Evolutionary conservation across 2,329 filamentous ascomycete genomes (phyloP).

Genomic region (Calonectria fujianensis): DNA sequence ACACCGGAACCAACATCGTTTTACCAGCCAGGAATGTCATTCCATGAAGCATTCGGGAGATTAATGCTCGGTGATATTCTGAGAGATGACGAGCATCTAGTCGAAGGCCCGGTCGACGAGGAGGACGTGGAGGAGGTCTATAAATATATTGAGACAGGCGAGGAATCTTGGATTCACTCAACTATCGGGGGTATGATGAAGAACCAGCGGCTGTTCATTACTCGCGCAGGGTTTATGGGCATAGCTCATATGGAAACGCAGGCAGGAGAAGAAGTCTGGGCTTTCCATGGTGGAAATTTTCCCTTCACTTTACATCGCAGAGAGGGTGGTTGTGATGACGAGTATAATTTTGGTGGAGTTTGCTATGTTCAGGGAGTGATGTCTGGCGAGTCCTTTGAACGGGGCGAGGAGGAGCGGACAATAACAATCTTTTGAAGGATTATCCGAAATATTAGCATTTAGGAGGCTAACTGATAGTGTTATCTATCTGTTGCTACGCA

Average conservation of each 20-base stretch:
- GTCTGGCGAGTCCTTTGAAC: slow-evolving; percentile 33
- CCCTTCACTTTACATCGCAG: slow-evolving; percentile 32
- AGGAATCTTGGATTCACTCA: background rate
- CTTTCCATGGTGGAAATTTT: slow-evolving; percentile 33
- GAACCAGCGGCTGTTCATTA: slow-evolving; percentile 37
- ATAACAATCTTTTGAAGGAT: slow-evolving; percentile 15
- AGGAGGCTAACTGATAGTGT: too few species aligned
- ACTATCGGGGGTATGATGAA: slow-evolving; percentile 31
- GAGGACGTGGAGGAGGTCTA: slow-evolving; percentile 28
- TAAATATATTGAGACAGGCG: slow-evolving; percentile 30
- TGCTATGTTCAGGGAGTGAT: slow-evolving; percentile 44
- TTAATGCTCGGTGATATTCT: slow-evolving; percentile 32
- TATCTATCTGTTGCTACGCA: too few species aligned
- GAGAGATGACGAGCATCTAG: slow-evolving; percentile 11
- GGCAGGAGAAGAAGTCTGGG: slow-evolving; percentile 38
- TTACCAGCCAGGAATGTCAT: slow-evolving; percentile 23
- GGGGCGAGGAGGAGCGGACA: slow-evolving; percentile 21
- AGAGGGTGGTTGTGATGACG: slow-evolving; percentile 6
- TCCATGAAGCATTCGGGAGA: slow-evolving; percentile 38
- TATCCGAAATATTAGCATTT: too few species aligned
- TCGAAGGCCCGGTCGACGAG: background rate
- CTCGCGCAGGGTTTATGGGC: slow-evolving; percentile 36
- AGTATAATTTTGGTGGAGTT: slow-evolving; percentile 39
- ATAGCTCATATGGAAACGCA: slow-evolving; percentile 37
- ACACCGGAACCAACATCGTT: background rate